Base-by-base conservation (phyloP, 2,329 filamentous ascomycete species). In the Orbilia oligospora region DNA sequence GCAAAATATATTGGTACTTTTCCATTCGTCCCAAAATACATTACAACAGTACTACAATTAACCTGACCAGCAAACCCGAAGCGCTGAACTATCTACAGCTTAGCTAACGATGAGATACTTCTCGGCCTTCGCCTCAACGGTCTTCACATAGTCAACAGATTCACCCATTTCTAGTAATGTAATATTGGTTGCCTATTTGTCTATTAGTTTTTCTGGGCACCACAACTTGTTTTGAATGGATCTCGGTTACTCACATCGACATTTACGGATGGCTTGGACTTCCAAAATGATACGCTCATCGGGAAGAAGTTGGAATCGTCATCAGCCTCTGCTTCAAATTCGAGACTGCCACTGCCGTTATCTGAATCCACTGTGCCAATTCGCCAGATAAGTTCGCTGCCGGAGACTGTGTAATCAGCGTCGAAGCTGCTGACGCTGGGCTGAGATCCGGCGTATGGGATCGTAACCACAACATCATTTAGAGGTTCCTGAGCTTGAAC, bases 251-350 rank as follows among this genome's bases (percentile, higher is more conserved):
- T 91, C 87, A 98, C 95, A 86, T 97, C 94, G 80, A 99, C 93
- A 82, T 97, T 93, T 64, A 98, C 89, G 84, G 93, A 97, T 30
- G 96, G 95, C 75, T 88, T 90, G 49, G 90, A 89, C 88, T 97
- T 97, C 80, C 90, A 91, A 86, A 99, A 99, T 69, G 91, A 89
- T 78, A 98, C 91, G 68, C 89, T 91, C 94, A 99, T 98, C 0
- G 96, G 96, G 90, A 99, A 99, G 87, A 98, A 98, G 82, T 97
- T 94, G 71, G 93, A 91, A 84, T 98, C 96, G 81, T 94, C 93
- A 70, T 90, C 89, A 10, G 93, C 93, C 84, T 93, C 90, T 0
- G 94, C 93, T 85, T 98, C 96, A 81, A 99, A 98, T 84, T 99
- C 96, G 83, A 99, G 98, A 56, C 92, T 91, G 18, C 96, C 96